Base-by-base conservation (phyloP, 2,329 filamentous ascomycete genomes). In the Penicillium sp. region DNA sequence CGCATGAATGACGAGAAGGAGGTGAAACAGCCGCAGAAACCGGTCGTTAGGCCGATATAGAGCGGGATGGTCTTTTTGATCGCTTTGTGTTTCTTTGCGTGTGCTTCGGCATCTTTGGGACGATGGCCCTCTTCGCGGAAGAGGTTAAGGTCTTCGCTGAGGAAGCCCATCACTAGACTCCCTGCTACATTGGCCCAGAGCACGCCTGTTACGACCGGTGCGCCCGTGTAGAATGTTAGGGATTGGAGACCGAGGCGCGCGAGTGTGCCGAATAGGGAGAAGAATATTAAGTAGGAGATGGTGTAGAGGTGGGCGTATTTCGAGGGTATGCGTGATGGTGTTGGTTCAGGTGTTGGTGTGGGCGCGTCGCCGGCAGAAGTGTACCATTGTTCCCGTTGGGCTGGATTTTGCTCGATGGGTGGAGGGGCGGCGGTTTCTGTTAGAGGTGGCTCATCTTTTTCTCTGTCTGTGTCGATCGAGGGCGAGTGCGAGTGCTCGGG, bases 121-220 rank as follows among this genome's bases (percentile, higher is more conserved):
- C 41, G 16, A 38, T 36, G 16, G 3, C 80, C 81, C 79, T 86
- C 83, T 47, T 81, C 69, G 24, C 78, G 79, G 65, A 95, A 94
- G 6, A 95, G 71, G 58, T 78, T 82, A 51, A 81, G 76, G 61
- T 95, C 88, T 69, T 95, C 87, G 8, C 80, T 72, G 2, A 96
- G 76, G 62, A 95, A 94, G 2, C 93, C 91, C 80, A 97, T 86
- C 47, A 95, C 56, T 0, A 94, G 63, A 45, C 86, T 86, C 1
- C 91, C 91, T 1, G 76, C 81, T 38, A 95, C 84, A 61, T 97
- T 96, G 50, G 89, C 84, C 91, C 91, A 97, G 18, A 95, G 69
- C 1, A 86, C 83, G 41, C 81, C 78, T 45, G 87, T 90, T 4
- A 81, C 73, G 18, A 93, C 74, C 0, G 89, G 89, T 0, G 86